Conservation (phyloP, 306 rosid genomes). For the Citrullus amarus region DNA sequence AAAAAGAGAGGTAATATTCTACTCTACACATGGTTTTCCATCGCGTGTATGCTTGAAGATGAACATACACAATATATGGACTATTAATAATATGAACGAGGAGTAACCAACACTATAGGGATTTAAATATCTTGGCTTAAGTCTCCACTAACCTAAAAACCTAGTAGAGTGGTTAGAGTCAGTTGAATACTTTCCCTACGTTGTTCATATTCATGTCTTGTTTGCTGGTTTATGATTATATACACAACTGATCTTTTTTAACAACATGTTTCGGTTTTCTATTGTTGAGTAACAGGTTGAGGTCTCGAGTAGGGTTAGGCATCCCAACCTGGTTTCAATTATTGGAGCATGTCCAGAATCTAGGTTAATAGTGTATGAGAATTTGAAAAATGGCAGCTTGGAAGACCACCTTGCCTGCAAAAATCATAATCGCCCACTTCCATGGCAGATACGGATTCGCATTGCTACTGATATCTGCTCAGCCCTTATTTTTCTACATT, state of each 20-base stretch:
- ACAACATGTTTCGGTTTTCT: background rate
- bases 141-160: background rate
- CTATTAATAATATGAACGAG: background rate
- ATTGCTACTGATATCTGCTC: slow-evolving; percentile 73
- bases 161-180: background rate
- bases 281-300: slow-evolving; percentile 58
- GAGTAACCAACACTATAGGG: background rate
- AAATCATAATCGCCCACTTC: slow-evolving; percentile 40
- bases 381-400: slow-evolving; percentile 67
- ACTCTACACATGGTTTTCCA: background rate
- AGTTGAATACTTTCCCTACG: background rate
- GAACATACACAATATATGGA: background rate
- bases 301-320: slow-evolving; percentile 70
- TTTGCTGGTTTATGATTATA: background rate
- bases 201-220: background rate
- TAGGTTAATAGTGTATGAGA: slow-evolving; percentile 70
- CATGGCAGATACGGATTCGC: slow-evolving; percentile 71
- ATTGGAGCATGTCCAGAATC: slow-evolving; percentile 75
- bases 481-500: slow-evolving; percentile 72
- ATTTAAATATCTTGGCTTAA: background rate
- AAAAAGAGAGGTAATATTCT: background rate
- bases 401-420: slow-evolving; percentile 54
- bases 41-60: background rate
- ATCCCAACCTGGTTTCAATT: slow-evolving; percentile 61
- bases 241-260: background rate